A percentile compares a stretch with the other conserved stretches of the same genome.
Conservation (phyloP, 1,139 yeast species). For the Meyerozyma smithsonii region DNA sequence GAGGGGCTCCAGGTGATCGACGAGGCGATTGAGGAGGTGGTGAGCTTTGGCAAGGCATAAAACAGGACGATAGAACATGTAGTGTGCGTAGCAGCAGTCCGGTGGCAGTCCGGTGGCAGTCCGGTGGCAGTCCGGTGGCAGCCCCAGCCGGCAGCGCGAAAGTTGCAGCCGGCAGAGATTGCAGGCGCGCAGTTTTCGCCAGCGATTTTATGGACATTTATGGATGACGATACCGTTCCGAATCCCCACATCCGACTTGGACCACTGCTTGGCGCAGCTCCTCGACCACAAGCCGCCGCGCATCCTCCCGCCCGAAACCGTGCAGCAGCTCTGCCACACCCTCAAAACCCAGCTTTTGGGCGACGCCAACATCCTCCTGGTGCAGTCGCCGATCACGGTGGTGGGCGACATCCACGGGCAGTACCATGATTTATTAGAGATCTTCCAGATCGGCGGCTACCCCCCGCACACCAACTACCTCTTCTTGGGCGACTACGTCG, state of each 20-base stretch:
- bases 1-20: constrained; percentile 70
- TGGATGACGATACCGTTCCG: constrained; percentile 32
- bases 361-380: constrained; percentile 70
- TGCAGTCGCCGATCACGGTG: constrained; percentile 87
- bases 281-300: constrained; percentile 42
- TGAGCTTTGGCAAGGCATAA: background rate
- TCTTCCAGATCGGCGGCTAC: constrained; percentile 87
- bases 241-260: constrained; percentile 36
- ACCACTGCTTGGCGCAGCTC: constrained; percentile 42
- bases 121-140: too few species aligned
- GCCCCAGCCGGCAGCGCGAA: background rate
- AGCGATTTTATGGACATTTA: too few species aligned
- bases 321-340: constrained; percentile 40
- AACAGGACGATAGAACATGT: too few species aligned
- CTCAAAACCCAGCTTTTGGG: constrained; percentile 34
- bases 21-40: constrained; percentile 31
- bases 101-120: too few species aligned
- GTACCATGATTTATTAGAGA: constrained; percentile 87
- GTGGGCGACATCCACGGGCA: constrained; percentile 99
- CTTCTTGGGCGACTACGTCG: constrained; percentile 92
- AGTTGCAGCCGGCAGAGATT: background rate
- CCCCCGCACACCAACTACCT: constrained; percentile 92
- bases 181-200: background rate
- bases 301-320: constrained; percentile 48
- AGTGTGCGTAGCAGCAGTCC: too few species aligned